Evolutionary conservation across 805 yeast genomes (phyloP).

Genomic region (Starmera dryadoides): DNA sequence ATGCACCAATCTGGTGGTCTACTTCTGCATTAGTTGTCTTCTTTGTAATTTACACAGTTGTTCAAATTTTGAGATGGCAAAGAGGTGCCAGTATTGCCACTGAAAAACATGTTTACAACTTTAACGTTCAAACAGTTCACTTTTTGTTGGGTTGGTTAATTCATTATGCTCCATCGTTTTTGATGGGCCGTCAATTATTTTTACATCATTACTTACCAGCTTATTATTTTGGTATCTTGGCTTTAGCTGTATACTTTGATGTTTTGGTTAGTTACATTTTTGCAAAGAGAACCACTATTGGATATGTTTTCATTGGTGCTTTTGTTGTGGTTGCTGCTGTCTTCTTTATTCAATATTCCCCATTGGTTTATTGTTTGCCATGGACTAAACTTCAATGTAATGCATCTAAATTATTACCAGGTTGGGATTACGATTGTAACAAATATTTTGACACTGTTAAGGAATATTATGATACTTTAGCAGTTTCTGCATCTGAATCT

Average conservation of each 20-base stretch:
- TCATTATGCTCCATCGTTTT: slow-evolving; percentile 68
- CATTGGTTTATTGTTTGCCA: slow-evolving; percentile 68
- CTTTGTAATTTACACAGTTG: slow-evolving; percentile 37
- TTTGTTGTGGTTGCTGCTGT: slow-evolving; percentile 43
- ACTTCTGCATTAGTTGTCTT: slow-evolving; percentile 45
- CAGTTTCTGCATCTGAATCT: not conserved
- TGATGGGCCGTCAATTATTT: slow-evolving; percentile 91
- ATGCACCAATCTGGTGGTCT: slow-evolving; percentile 77
- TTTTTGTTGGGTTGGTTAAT: slow-evolving; percentile 64
- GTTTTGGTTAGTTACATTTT: slow-evolving; percentile 37
- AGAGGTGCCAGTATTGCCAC: slow-evolving; percentile 41
- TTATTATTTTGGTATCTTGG: slow-evolving; percentile 77
- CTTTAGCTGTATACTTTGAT: slow-evolving; percentile 63
- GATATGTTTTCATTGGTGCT: slow-evolving; percentile 36
- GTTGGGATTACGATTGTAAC: slow-evolving; percentile 90
- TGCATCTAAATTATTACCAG: slow-evolving; percentile 45
- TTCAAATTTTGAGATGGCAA: slow-evolving; percentile 57
- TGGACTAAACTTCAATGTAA: slow-evolving; percentile 74
- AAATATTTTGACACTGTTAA: slow-evolving; percentile 22
- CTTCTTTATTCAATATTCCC: slow-evolving; percentile 56
- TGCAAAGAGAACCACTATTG: slow-evolving; percentile 33
- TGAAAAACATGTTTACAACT: slow-evolving; percentile 52
- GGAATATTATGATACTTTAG: not conserved
- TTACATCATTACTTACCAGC: slow-evolving; percentile 93
- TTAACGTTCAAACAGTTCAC: slow-evolving; percentile 54